Base-by-base conservation (phyloP, 805 yeast genomes). In the Middelhovenomyces tepae region DNA sequence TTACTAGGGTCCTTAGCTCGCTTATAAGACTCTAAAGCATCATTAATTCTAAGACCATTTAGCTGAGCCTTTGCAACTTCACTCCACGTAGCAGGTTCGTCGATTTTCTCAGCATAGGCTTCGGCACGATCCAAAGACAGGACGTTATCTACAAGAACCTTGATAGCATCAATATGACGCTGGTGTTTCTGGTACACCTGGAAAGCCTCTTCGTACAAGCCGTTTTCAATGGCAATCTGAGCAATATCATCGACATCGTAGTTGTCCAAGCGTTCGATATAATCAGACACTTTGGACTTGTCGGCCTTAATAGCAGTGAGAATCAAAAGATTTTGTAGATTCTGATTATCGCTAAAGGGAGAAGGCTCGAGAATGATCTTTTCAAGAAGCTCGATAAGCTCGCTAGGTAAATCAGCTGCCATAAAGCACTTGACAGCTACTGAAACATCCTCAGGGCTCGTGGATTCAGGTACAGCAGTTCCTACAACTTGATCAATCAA, bases 311-410 rank as follows among this genome's bases (percentile, higher is more conserved):
- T 83, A 23, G 98, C 96, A 44, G 99, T 91, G 54, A 91, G 71
- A 45, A 91, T 71, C 54, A 91, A 65, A 57, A 91, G 67, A 32
- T 95, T 95, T 68, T 91, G 98, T 56, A 91, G 69, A 16, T 95
- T 87, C 46, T 93, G 81, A 57, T 91, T 91, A 47, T 89, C 97
- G 48, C 76, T 85, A 67, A 91, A 91, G 46, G 96, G 93, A 49
- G 97, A 87, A 35, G 97, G 95, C 62, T 91, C 98, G 48, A 91
- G 67, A 44, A 93, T 86, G 53, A 91, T 89, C 68, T 91, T 91
- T 61, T 91, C 98, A 50, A 91, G 69, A 45, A 91, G 71, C 64
- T 89, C 97, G 56, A 91, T 84, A 57, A 91, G 73, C 63, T 91
- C 98, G 42, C 75, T 71, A 31, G 95, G 94, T 55, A 91, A 69